A percentile compares a stretch with the other conserved stretches of the same genome.
Conservation (phyloP, 2,329 filamentous ascomycete species). For the Ophiosphaerella narmari region DNA sequence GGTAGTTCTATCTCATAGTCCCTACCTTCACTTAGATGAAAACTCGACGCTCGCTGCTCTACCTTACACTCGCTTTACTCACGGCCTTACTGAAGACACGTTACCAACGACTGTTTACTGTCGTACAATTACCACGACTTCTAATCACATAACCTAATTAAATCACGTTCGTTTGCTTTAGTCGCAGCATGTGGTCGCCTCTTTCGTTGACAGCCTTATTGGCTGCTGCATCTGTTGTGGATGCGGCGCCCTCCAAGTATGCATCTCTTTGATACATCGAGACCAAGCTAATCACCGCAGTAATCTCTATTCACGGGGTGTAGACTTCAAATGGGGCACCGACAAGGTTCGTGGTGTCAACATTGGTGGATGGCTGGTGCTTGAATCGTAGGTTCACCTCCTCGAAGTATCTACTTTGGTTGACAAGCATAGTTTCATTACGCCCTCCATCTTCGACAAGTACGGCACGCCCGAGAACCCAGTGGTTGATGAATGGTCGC, state of each 20-base stretch:
- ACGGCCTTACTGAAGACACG: neutral
- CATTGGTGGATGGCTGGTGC: slow-evolving; percentile 42
- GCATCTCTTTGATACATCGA: neutral
- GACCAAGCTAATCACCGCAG: slow-evolving; percentile 6
- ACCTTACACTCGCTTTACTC: slow-evolving; percentile 2
- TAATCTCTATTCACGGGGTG: slow-evolving; percentile 12
- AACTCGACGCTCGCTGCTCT: neutral
- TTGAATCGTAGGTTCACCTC: slow-evolving; percentile 30
- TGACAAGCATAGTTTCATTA: slow-evolving; percentile 53
- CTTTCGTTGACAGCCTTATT: slow-evolving; percentile 14
- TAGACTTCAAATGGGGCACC: slow-evolving; percentile 48
- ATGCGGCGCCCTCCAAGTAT: slow-evolving; percentile 24
- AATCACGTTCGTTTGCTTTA: neutral
- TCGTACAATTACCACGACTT: neutral
- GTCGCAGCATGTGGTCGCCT: slow-evolving; percentile 12
- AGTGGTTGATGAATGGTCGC: slow-evolving; percentile 58
- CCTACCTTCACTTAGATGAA: neutral
- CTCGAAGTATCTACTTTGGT: neutral
- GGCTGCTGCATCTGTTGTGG: slow-evolving; percentile 12
- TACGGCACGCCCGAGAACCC: slow-evolving; percentile 31
- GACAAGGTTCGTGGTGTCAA: slow-evolving; percentile 47
- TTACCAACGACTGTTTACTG: neutral
- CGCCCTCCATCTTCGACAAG: slow-evolving; percentile 58
- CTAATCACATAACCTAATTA: neutral
- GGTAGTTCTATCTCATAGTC: neutral